Base-by-base conservation (phyloP, 805 yeast genomes). In the Gaillardinia entomophila region DNA sequence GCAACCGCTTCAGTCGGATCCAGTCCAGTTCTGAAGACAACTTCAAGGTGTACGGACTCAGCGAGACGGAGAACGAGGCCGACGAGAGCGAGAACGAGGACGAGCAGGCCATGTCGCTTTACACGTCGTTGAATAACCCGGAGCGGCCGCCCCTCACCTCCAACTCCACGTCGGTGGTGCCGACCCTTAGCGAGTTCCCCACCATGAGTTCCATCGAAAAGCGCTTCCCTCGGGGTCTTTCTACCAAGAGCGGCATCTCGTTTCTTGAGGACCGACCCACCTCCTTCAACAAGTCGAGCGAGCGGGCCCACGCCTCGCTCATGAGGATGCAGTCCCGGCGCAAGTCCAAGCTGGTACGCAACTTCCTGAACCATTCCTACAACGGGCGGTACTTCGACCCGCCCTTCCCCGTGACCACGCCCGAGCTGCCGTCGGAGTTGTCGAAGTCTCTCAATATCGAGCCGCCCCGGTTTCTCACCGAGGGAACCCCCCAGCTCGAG, bases 71-170 rank as follows among this genome's bases (percentile, higher is more conserved):
- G 12, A 44, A 46, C 2, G 50, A 45, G 6, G 60, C 47, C 8
- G 34, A 37, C 3, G 71, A 62, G 28, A 60, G 66, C 39, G 72
- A 68, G 37, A 56, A 55, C 35, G 86, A 79, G 46, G 84, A 79
- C 50, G 85, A 79, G 43, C 74, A 76, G 10, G 80, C 78, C 0
- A 77, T 79, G 84, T 77, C 84, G 0, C 51, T 78, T 15, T 79
- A 78, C 45, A 71, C 82, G 0, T 72, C 80, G 0, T 50, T 78
- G 47, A 61, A 62, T 27, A 63, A 60, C 13, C 55, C 54, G 27
- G 57, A 19, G 22, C 22, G 22, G 6, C 40, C 32, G 7, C 38
- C 31, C 12, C 35, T 32, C 15, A 30, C 37, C 5, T 13, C 36
- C 5, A 15, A 33, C 3, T 39, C 48, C 16, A 42, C 46, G 22